These are phyloP conservation scores for Nasturtium officinale DNA, from an alignment of 345 rosid genomes.

Conservation along the genomic window DNA sequence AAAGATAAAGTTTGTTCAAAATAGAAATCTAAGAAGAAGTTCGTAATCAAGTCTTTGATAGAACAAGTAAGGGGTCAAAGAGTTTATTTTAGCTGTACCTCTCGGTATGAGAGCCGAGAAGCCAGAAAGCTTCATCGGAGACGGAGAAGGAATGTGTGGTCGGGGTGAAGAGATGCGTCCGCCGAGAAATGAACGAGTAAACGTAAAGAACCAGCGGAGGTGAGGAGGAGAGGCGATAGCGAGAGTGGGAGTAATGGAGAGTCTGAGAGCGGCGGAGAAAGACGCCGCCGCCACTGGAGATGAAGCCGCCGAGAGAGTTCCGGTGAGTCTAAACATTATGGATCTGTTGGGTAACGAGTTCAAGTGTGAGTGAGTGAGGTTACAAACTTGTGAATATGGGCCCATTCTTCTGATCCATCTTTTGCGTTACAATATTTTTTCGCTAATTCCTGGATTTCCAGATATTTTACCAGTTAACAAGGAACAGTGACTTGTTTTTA, in stretches of 20 bases:
- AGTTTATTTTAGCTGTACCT: constrained; percentile 6
- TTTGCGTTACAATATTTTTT: neutral
- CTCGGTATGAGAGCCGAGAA: constrained; percentile 37
- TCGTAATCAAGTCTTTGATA: constrained; percentile 9
- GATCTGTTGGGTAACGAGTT: constrained; percentile 3
- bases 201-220: constrained; percentile 43
- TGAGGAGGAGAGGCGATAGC: constrained; percentile 42
- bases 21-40: neutral
- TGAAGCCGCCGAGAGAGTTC: constrained; percentile 31
- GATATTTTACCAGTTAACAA: neutral
- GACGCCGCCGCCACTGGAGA: constrained; percentile 33
- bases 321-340: constrained; percentile 37
- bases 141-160: constrained; percentile 31
- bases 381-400: neutral
- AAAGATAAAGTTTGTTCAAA: neutral
- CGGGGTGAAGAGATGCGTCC: constrained; percentile 30
- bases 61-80: neutral
- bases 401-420: neutral
- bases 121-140: constrained; percentile 13
- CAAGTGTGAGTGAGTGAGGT: neutral
- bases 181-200: constrained; percentile 43
- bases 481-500: too few relatives aligned
- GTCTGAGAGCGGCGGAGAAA: constrained; percentile 44
- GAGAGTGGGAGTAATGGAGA: constrained; percentile 46
- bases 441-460: neutral